Evolutionary conservation across 1,284 basidiomycete species (phyloP), one percentile per base, ranked within the genome.

Genomic region (Trametes sp.): DNA sequence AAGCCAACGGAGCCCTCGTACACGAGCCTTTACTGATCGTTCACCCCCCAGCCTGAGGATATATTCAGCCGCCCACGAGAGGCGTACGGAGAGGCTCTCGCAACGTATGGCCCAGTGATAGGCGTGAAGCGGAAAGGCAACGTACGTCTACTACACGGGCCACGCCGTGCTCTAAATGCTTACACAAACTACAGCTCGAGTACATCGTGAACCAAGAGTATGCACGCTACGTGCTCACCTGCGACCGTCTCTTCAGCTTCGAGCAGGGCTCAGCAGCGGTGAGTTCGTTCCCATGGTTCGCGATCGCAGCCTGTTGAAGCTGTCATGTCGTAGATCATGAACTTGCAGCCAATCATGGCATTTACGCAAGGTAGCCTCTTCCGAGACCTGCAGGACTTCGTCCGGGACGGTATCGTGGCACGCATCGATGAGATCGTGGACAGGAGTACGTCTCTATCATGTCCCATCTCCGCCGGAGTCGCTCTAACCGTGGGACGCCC

Each of bases 61-160:
- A 74, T 77, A 23, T 77, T 75, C 61, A 64, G 65, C 10, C 66
- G 69, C 33, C 74, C 76, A 7, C 70, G 71, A 11, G 72, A 73
- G 51, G 75, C 75, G 6, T 77, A 77, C 44, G 73, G 72, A 46
- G 66, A 63, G 23, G 76, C 76, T 1, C 63, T 77, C 16, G 66
- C 64, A 6, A 59, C 70, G 28, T 62, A 76, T 52, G 74, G 75
- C 1, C 73, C 74, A 9, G 69, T 77, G 23, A 72, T 77, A 41
- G 75, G 72, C n/a, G 76, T 77, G 6, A 66, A 66, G n/a, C 68
- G 75, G 23, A 77, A 76, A 61, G 75, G 74, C 42, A 68, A 69
- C 28, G 75, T 75, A 28, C 31, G 71, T 67, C n/a, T 3, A 2
- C 38, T 19, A 0, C 23, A n/a, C n/a, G n/a, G n/a, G n/a, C n/a